Base-by-base conservation (phyloP, 2,329 filamentous ascomycete genomes). In the Amylocarpus encephaloides region DNA sequence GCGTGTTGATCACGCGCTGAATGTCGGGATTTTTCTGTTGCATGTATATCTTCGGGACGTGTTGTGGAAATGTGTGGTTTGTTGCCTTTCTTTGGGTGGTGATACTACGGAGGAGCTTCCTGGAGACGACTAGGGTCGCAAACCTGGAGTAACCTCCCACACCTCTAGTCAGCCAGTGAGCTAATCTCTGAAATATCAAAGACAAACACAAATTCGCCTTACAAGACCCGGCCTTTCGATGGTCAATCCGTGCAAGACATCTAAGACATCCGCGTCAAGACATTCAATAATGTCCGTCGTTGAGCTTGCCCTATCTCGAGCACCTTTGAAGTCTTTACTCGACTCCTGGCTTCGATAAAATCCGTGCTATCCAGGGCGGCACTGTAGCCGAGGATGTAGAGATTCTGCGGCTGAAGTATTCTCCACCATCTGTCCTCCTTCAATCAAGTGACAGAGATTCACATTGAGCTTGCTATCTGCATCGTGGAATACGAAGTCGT, bases 1-100 rank as follows among this genome's bases (percentile, higher is more conserved):
- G 48, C 48, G 35, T 50, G 48, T 29, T 19, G 47, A 19, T 50
- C 43, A 50, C 18, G 48, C 42, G 34, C 41, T 29, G n/a, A 16
- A 19, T 11, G 6, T 22, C 18, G 38, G 16, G 13, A 33, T 15
- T 44, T 4, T 26, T 41, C 18, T 36, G 29, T 38, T 38, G 26
- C 15, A 44, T 10, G 45, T 16, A 32, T 29, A 18, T 40, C n/a
- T 30, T 46, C 32, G 22, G 13, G 22, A 3, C 6, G 3, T 12
- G 11, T 16, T 26, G 13, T 42, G 39, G 13, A 9, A 13, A 42
- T 11, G 22, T 7, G 22, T 26, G 22, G 22, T 26, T 26, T 26
- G 22, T 26, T 26, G 22, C 22, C 22, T 26, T 26, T 26, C 7
- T 26, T 26, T 4, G 22, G 22, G 22, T 26, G 22, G 22, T 4